phyloP scores from a whole-genome alignment of 192 early-diverging fungal species.

The Diversispora epigaea region DNA sequence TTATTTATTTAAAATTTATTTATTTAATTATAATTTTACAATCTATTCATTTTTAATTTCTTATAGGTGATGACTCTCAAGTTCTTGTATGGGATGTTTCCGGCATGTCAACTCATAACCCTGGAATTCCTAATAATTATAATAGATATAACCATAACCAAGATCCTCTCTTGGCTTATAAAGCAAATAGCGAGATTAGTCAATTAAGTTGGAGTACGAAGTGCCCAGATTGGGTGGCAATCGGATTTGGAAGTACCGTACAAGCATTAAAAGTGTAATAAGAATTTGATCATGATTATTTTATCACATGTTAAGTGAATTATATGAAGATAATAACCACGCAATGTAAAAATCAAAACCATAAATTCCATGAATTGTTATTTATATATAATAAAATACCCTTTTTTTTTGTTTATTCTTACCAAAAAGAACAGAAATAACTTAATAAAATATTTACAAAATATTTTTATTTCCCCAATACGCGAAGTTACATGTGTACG shows the following conservation, averaged over 20 bases:
- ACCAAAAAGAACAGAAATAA: too few species aligned
- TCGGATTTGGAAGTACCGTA: conserved; percentile 81
- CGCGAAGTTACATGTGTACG: too few species aligned
- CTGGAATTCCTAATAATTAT: too few species aligned
- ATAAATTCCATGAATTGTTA: too few species aligned
- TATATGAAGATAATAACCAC: too few species aligned
- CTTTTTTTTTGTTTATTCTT: too few species aligned
- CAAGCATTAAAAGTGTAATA: conserved; percentile 82
- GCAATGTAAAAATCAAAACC: too few species aligned
- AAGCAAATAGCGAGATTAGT: conserved; percentile 74
- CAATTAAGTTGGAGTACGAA: conserved; percentile 79
- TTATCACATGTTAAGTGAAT: too few species aligned
- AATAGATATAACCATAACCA: conserved; percentile 35
- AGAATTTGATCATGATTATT: too few species aligned
- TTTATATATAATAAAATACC: too few species aligned
- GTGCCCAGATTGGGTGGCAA: conserved; percentile 84
- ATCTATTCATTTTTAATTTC: background rate
- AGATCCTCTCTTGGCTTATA: conserved; percentile 74
- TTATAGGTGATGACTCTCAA: conserved; percentile 81
- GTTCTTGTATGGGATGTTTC: conserved; percentile 92
- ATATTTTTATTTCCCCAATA: too few species aligned
- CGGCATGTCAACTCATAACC: conserved; percentile 28
- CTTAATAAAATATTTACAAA: too few species aligned
- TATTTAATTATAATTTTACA: background rate
- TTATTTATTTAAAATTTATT: background rate